Percentiles rank a stretch among this genome's conserved stretches.
phyloP scores from a whole-genome alignment of 148 eudicot genomes.

The Rhododendron mucronatum region DNA sequence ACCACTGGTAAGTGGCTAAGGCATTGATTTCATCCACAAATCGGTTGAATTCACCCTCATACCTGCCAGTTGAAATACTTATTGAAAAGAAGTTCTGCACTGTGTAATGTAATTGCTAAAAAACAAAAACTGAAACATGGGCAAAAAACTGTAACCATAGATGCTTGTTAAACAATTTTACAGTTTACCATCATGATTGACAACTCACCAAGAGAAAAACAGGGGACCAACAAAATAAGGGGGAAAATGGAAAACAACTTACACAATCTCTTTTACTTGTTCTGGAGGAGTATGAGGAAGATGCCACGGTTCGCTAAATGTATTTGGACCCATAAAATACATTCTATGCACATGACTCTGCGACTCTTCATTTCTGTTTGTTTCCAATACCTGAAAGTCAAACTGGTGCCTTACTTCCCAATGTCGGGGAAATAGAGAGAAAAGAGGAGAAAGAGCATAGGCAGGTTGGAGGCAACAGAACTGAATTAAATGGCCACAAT shows the following conservation, averaged over 20 bases:
- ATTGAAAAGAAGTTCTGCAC: not conserved
- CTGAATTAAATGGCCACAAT: not conserved
- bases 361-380: constrained; percentile 79
- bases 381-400: constrained; percentile 69
- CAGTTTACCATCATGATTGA: not conserved
- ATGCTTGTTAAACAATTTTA: not conserved
- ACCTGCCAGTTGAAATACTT: constrained; percentile 36
- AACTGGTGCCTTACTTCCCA: not conserved
- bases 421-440: not conserved
- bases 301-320: constrained; percentile 98
- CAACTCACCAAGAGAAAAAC: not conserved
- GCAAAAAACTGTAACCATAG: not conserved
- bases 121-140: not conserved
- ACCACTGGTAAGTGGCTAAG: constrained; percentile 92
- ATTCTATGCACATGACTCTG: constrained; percentile 88
- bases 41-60: constrained; percentile 90
- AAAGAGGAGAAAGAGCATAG: not conserved
- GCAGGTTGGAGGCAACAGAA: not conserved
- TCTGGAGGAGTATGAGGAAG: constrained; percentile 90
- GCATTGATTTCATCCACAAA: constrained; percentile 91
- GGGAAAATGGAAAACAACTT: constrained; percentile 25
- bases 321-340: constrained; percentile 90
- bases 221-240: constrained; percentile 2
- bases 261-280: constrained; percentile 92
- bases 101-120: not conserved